A percentile compares a stretch with the other conserved stretches of the same genome.
Conservation (phyloP, 1,284 basidiomycete species). For the Stygiomarasmius scandens region DNA sequence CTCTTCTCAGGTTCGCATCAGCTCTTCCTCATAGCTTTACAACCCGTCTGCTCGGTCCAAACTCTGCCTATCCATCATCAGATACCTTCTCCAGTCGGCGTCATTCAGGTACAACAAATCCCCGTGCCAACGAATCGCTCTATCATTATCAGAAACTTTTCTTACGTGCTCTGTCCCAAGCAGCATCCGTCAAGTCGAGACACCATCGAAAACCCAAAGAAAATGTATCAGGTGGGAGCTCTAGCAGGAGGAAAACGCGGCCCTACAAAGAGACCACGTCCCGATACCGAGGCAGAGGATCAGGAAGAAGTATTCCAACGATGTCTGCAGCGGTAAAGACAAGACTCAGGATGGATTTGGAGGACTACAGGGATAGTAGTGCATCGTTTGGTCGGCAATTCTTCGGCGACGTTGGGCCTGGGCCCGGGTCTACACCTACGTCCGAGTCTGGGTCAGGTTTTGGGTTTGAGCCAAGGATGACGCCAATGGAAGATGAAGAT, state of each 20-base stretch:
- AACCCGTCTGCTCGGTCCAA: background rate
- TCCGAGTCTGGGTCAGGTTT: too few species aligned
- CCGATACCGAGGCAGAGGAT: background rate
- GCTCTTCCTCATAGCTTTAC: too few species aligned
- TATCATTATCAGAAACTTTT: background rate
- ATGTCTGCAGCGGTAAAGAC: background rate
- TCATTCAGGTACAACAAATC: background rate
- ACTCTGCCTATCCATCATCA: too few species aligned
- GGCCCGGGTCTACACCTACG: background rate
- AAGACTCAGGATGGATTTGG: background rate
- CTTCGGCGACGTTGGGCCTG: background rate
- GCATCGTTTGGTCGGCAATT: background rate
- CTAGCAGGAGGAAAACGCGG: background rate
- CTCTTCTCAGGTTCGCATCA: too few species aligned
- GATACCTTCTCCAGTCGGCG: background rate
- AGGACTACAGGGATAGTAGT: background rate
- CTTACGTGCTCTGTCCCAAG: background rate
- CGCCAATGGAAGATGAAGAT: background rate
- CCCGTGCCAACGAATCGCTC: background rate
- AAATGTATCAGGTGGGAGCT: background rate
- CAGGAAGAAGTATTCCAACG: background rate
- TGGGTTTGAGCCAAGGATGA: too few species aligned
- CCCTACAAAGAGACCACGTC: background rate
- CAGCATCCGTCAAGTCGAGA: background rate
- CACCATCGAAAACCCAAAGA: background rate